Evolutionary conservation across 257 asterid species (phyloP).

Genomic region (Solanum dulcamara): DNA sequence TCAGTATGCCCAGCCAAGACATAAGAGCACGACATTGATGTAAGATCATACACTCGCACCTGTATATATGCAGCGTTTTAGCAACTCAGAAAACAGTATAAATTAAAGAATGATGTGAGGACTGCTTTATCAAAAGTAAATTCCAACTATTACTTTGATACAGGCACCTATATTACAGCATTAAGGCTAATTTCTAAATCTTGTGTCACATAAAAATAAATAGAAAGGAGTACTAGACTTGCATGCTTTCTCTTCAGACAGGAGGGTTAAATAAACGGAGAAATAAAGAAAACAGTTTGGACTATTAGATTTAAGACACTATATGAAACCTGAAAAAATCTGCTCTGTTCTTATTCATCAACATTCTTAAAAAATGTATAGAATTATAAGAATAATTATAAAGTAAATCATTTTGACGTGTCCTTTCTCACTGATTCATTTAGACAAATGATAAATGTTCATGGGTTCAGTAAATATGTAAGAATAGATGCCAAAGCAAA

Average conservation of each 20-base stretch:
- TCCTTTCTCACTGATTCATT: not conserved
- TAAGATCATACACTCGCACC: constrained; percentile 94
- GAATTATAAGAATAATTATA: not conserved
- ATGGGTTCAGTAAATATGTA: not conserved
- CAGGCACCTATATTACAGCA: not conserved
- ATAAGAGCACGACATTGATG: constrained; percentile 92
- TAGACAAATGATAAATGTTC: not conserved
- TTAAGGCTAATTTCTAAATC: not conserved
- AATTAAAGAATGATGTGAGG: not conserved
- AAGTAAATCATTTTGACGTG: not conserved
- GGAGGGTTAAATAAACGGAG: not conserved
- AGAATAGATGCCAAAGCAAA: not conserved
- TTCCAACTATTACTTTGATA: not conserved
- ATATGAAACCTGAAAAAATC: not conserved
- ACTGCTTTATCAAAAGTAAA: not conserved
- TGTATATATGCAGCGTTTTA: constrained; percentile 3
- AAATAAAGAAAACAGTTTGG: not conserved
- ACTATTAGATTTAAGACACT: not conserved
- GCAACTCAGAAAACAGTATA: not conserved
- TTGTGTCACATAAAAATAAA: not conserved
- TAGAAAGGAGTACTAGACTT: not conserved
- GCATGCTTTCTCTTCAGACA: not conserved
- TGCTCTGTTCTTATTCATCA: not conserved
- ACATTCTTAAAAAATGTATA: not conserved
- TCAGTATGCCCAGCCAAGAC: constrained; percentile 87